Conservation (phyloP, 2,329 filamentous ascomycete species). For the Aureobasidium sp. region DNA sequence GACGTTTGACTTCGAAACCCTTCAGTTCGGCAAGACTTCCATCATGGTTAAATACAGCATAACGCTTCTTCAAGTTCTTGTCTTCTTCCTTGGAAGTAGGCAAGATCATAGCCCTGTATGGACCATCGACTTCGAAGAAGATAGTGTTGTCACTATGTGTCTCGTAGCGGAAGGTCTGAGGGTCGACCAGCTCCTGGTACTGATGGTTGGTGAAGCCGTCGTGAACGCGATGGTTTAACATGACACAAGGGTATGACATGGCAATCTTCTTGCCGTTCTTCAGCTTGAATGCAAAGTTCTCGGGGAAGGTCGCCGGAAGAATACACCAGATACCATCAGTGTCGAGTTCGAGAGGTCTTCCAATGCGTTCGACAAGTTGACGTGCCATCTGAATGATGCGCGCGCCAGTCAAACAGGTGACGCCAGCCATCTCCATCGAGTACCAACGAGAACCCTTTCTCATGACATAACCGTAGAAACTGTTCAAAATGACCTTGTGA, state of each 20-base stretch:
- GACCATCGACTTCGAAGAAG: conserved; percentile 98
- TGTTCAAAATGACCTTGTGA: conserved; percentile 98
- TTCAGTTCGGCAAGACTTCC: conserved; percentile 92
- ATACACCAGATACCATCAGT: conserved; percentile 99
- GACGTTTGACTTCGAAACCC: conserved; percentile 93
- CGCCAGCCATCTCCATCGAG: conserved; percentile 98
- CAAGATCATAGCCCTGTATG: conserved; percentile 94
- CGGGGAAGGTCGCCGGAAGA: conserved; percentile 88
- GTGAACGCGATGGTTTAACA: conserved; percentile 97
- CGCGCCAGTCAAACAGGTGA: conserved; percentile 92
- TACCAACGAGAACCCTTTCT: conserved; percentile 98
- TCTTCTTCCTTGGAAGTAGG: conserved; percentile 98
- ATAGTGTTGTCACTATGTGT: conserved; percentile 98
- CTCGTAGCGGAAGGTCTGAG: conserved; percentile 76
- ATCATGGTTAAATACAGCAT: conserved; percentile 98
- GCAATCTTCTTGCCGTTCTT: conserved; percentile 93
- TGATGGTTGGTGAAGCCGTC: conserved; percentile 94
- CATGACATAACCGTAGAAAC: conserved; percentile 99
- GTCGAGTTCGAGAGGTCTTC: conserved; percentile 85
- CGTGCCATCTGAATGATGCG: conserved; percentile 95
- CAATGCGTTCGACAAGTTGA: conserved; percentile 86
- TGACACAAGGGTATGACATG: conserved; percentile 98
- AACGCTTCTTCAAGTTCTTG: conserved; percentile 98
- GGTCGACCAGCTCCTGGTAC: conserved; percentile 82
- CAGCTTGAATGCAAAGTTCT: conserved; percentile 90